Base-by-base conservation (phyloP, 495 filamentous ascomycete species). In the Neurospora sp. region DNA sequence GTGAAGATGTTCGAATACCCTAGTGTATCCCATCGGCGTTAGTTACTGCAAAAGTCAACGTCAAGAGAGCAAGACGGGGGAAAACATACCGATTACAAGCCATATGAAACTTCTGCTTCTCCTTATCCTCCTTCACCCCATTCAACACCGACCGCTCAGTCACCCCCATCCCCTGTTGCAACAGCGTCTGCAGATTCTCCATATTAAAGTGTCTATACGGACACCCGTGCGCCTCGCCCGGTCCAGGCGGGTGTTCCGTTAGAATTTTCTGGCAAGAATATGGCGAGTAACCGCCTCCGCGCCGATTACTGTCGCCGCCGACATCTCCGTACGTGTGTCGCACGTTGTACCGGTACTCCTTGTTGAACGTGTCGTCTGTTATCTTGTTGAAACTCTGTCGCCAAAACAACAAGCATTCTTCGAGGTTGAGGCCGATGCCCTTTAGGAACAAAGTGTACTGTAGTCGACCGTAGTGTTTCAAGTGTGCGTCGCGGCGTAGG, bases 371-470 rank as follows among this genome's bases (percentile, higher is more conserved):
- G 80, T 98, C 96, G 76, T 98, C 96, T 1, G 92, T 93, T 54
- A 94, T 90, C 72, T 91, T 89, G 73, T 87, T 89, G 88, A 98
- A 98, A 14, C 86, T 82, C 72, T 89, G 87, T 9, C 96, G 92
- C 96, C 96, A 99, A 85, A 98, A 99, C 11, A 92, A 76, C n/a
- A 99, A 88, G 78, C 90, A 94, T 78, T 99, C 95, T 76, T 98
- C 93, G 10, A 98, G 85, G 70, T 88, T 92, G 11, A 99, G 86
- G 0, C 96, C 96, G 74, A 99, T 93, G 40, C 96, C 96, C 84
- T 99, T 99, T 73, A 99, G 87, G 88, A 99, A 99, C 23, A 99
- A 88, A 0, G 92, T 92, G 85, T 98, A 99, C 83, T 99, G 96
- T 27, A 98, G 87, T 74, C 96, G 93, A 18, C 94, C 96, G 76